Evolutionary conservation across 352 stramenopile species (phyloP).

Genomic region (Phytophthora syringae): DNA sequence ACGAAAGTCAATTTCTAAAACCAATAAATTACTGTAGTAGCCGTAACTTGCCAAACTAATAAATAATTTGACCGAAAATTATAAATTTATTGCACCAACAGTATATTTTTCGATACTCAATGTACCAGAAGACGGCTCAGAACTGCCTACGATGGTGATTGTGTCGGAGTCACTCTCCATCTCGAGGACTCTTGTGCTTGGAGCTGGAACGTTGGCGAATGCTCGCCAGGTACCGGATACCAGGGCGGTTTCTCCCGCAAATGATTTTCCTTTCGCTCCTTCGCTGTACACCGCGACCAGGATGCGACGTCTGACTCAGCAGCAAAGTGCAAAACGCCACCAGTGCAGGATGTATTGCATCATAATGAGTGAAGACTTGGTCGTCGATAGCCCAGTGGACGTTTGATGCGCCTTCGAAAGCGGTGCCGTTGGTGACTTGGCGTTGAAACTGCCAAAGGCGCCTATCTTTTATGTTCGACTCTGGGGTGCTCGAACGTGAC

Average conservation of each 20-base stretch:
- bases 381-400: too few species aligned
- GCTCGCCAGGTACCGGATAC: conserved; percentile 21
- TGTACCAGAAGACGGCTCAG: neutral
- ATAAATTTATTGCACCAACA: too few species aligned
- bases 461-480: neutral
- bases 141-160: conserved; percentile 24
- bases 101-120: too few species aligned
- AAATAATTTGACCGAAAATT: too few species aligned
- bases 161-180: conserved; percentile 21
- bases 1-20: too few species aligned
- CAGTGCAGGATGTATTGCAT: too few species aligned
- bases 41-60: too few species aligned
- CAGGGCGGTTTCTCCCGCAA: conserved; percentile 1
- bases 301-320: neutral
- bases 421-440: neutral
- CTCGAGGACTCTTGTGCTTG: conserved; percentile 2
- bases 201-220: conserved; percentile 23
- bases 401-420: too few species aligned
- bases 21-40: too few species aligned
- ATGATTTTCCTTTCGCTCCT: conserved; percentile 30
- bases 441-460: neutral
- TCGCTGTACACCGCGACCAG: conserved; percentile 6
- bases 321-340: too few species aligned
- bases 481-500: conserved; percentile 23
- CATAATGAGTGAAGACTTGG: too few species aligned